Evolutionary conservation across 164 flowering plant species (phyloP), one percentile per base, ranked within the genome.

Genomic region (Echeveria elegans): DNA sequence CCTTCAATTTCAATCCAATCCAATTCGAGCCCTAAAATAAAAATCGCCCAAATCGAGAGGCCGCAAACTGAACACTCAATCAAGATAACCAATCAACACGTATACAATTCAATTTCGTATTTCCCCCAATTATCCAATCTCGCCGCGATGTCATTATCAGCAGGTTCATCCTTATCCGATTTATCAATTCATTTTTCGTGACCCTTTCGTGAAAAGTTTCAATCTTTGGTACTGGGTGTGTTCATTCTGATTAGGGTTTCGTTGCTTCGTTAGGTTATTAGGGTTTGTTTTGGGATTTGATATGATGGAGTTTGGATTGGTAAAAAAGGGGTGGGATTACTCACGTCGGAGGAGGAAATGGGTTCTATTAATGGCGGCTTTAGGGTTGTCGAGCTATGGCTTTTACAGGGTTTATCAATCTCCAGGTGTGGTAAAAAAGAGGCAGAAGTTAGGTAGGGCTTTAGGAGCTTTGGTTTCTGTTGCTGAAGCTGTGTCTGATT

Each of bases 401-500:
- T 78, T 56, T 11, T 83, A 79, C 32, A 85, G 31, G 66, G 74
- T 76, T 69, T 82, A 79, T 67, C 69, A 79, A 50, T 72, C 45
- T 5, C 87, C 91, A 5, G 65, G 79, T 18, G 70, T 84, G 11
- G 77, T 69, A n/a, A 63, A 47, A 34, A 83, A 75, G 75, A 79
- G 92, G 70, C 67, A 68, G 61, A 79, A 74, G 67, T 23, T 83
- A 62, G 64, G 66, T 11, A 80, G 73, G 72, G 60, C 83, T 15
- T 50, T 85, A 0, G 78, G 73, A 56, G 79, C 81, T 59, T 66
- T 87, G 7, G 21, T 76, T 69, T 75, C 85, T 1, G 15, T 83
- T 1, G 83, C 79, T 7, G 86, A 79, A 71, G 81, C 81, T 7
- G 76, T 80, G 2, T 74, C 87, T 9, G 82, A 81, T 48, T 83